Evolutionary conservation across 768 basidiomycete species (phyloP), one percentile per base, ranked within the genome.

Genomic region (Macrolepiota fuliginosa): DNA sequence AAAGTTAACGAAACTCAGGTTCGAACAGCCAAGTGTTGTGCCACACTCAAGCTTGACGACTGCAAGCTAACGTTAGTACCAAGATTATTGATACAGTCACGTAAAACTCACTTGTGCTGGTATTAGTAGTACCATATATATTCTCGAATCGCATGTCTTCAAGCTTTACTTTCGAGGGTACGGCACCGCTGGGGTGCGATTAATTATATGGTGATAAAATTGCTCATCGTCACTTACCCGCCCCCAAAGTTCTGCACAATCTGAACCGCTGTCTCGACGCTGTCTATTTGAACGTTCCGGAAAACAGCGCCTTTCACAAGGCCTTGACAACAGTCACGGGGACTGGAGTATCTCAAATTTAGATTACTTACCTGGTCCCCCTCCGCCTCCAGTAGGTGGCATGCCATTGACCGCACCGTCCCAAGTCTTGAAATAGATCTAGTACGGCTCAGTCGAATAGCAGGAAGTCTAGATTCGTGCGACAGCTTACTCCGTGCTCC

Each of bases 351-450:
- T 37, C 35, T 24, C 17, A 54, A 12, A 56, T 17, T 35, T 12
- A 11, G 24, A 2, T 19, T 1, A 15, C 60, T 74, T 32, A 81
- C 83, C 81, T 56, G 74, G 65, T 11, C 81, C 85, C 17, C 81
- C 85, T 12, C 85, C 84, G 6, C 84, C 84, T 7, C 81, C 82
- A 25, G 81, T 83, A 1, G 84, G 84, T 7, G 84, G 84, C 9
- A 69, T 69, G 2, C 85, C 83, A 62, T 82, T 77, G 11, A 81
- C 76, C 1, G 77, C 73, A 2, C 79, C 82, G 29, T 78, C 78
- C 83, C 83, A 86, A 0, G 82, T 77, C 69, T 85, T 85, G 70
- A 84, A 78, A 69, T 83, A 85, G 4, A 83, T 77, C 82, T 83
- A 56, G 25, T 56, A 39, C n/a, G 45, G n/a, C n/a, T 29, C 32